Percentiles rank a stretch among this genome's conserved stretches.
Conservation (phyloP, 148 eudicot species). For the Rhododendron molle region DNA sequence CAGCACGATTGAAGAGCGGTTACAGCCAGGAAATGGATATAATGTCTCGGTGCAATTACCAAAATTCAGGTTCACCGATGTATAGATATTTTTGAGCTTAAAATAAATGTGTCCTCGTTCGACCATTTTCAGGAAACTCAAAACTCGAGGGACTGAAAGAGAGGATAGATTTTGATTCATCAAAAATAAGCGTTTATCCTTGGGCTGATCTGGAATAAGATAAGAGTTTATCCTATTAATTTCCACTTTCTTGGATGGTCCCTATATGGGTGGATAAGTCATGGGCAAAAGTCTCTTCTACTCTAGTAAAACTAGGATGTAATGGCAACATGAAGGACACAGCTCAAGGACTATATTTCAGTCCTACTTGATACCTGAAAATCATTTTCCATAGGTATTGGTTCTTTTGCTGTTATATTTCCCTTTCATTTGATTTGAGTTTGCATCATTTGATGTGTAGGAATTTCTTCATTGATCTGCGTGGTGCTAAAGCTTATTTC, state of each 20-base stretch:
- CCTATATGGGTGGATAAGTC: background rate
- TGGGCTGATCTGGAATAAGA: constrained; percentile 22
- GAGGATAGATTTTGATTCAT: constrained; percentile 3
- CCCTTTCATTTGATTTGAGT: background rate
- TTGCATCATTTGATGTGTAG: background rate
- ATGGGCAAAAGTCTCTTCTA: background rate
- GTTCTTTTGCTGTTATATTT: background rate
- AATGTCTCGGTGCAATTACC: background rate
- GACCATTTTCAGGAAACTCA: background rate
- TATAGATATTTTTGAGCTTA: background rate
- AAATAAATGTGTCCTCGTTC: background rate
- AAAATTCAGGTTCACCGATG: background rate
- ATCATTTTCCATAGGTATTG: background rate
- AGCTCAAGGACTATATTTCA: background rate
- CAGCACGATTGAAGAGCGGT: background rate
- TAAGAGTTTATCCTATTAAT: constrained; percentile 21
- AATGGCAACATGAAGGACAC: background rate
- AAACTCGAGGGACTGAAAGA: background rate
- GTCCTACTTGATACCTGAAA: background rate
- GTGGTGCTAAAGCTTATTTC: background rate
- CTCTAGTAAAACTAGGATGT: background rate
- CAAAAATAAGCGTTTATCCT: background rate
- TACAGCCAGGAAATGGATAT: background rate
- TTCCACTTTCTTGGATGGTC: constrained; percentile 13
- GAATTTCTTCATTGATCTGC: background rate